Conservation (phyloP, 2,329 filamentous ascomycete species). For the Fusarium drepaniforme region DNA sequence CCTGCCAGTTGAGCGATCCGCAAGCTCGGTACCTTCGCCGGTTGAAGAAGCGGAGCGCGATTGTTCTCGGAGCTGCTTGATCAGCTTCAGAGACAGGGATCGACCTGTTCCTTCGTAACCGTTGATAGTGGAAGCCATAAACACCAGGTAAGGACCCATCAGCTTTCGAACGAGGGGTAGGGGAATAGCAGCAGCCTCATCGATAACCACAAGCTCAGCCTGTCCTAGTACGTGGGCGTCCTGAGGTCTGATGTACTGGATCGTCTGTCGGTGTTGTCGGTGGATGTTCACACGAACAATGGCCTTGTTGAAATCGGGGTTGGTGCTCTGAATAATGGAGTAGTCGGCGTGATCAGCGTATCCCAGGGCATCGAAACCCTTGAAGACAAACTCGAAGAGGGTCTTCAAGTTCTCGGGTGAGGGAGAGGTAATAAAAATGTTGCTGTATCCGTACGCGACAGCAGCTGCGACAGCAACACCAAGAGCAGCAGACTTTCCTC, state of each 20-base stretch:
- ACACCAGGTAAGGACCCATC: conserved; percentile 96
- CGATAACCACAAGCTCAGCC: conserved; percentile 94
- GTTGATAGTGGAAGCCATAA: conserved; percentile 99
- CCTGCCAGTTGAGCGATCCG: conserved; percentile 85
- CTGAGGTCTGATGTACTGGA: conserved; percentile 97
- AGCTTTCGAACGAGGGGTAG: conserved; percentile 92
- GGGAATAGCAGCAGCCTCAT: conserved; percentile 97
- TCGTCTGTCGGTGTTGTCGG: conserved; percentile 94
- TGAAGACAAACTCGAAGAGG: conserved; percentile 97
- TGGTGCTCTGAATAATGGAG: conserved; percentile 97
- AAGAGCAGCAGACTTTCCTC: conserved; percentile 96
- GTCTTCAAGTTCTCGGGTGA: conserved; percentile 99
- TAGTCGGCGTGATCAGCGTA: conserved; percentile 98
- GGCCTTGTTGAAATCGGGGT: conserved; percentile 98
- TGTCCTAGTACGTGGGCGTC: conserved; percentile 96
- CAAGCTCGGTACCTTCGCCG: conserved; percentile 72
- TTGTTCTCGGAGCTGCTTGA: conserved; percentile 96
- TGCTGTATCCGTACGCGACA: conserved; percentile 96
- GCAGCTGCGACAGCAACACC: conserved; percentile 95
- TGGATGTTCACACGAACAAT: conserved; percentile 98
- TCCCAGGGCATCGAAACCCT: conserved; percentile 93
- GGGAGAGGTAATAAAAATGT: conserved; percentile 98
- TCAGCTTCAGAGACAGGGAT: conserved; percentile 94
- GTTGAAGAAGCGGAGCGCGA: conserved; percentile 74
- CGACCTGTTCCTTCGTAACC: conserved; percentile 98